These are phyloP conservation scores for Kodamaea fukazawae DNA, from an alignment of 805 yeast genomes.

Conservation along the genomic window DNA sequence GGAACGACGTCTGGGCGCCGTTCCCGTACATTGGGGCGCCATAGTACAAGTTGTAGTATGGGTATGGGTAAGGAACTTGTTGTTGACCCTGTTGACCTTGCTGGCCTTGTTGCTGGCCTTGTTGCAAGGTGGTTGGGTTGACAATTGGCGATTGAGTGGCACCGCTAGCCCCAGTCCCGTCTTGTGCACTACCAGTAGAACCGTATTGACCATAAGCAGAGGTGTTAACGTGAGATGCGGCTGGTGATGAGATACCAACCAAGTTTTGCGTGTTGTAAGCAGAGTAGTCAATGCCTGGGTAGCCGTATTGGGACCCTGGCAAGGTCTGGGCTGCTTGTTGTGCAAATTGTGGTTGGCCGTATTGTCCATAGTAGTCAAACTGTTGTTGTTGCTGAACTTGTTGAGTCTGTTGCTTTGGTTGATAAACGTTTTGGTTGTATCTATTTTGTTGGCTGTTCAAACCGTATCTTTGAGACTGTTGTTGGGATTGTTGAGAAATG, in stretches of 20 bases:
- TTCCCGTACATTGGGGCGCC: conserved; percentile 40
- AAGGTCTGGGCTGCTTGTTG: conserved; percentile 40
- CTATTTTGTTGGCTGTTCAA: conserved; percentile 13
- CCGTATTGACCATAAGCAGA: conserved; percentile 24
- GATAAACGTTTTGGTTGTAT: conserved; percentile 13
- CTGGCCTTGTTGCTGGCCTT: conserved; percentile 19
- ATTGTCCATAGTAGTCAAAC: conserved; percentile 34
- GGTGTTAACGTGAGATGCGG: conserved; percentile 29
- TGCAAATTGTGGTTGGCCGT: conserved; percentile 40
- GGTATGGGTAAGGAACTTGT: conserved; percentile 37
- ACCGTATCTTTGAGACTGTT: conserved; percentile 11
- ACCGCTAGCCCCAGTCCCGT: conserved; percentile 2
- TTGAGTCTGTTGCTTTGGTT: conserved; percentile 19
- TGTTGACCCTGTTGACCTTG: conserved; percentile 3
- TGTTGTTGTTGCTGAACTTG: conserved; percentile 15
- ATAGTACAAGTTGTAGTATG: conserved; percentile 42
- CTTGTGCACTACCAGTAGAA: conserved; percentile 17
- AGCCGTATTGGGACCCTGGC: conserved; percentile 42
- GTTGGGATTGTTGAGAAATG: conserved; percentile 10
- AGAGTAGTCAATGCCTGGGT: conserved; percentile 44
- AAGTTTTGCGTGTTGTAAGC: conserved; percentile 36
- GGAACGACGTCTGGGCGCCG: conserved; percentile 16
- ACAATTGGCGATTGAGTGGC: conserved; percentile 24
- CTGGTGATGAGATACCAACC: conserved; percentile 25
- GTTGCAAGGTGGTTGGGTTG: conserved; percentile 27